Evolutionary conservation across 1,284 basidiomycete genomes (phyloP), one percentile per base, ranked within the genome.

Genomic region (Papiliotrema fonsecae): DNA sequence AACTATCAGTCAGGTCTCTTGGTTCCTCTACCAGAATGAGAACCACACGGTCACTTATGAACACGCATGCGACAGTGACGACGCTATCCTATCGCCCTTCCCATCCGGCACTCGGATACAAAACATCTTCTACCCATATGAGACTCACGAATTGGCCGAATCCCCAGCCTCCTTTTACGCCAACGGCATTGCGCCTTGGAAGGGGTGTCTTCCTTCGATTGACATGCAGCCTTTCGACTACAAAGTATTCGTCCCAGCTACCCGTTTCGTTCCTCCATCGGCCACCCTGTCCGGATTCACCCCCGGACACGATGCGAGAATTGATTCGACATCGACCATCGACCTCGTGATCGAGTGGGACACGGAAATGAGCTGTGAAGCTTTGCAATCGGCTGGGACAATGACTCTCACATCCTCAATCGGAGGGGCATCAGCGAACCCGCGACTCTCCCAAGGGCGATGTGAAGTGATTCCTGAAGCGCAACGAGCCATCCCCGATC

Each of bases 11-110:
- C 82, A 82, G 50, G 81, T 84, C 52, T 78, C 90, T 42, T 90
- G 87, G 87, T 52, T 92, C 58, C 69, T 93, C 10, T 92, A 82
- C 73, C 83, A 85, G 47, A 93, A 92, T 72, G 83, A 87, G 77
- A 93, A 93, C 62, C 50, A 61, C 37, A 87, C 88, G 2, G 74
- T 73, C 49, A 79, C 81, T 0, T 88, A 83, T 72, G 66, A 75
- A 18, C 81, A 77, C 58, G 76, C 83, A 56, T 92, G 89, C 70
- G 52, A 72, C 21, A 38, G 47, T 6, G 57, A 75, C n/a, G 34
- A 47, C 30, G 87, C 86, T 83, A 88, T 90, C 45, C 84, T 84
- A 0, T 80, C 87, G 0, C 89, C 90, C 0, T 92, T 79, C 71
- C 56, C 70, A 39, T 79, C 80, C 7, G 81, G 81, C 13, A 79